Evolutionary conservation across 768 basidiomycete species (phyloP).

Genomic region (Coprinellus aureogranulatus): DNA sequence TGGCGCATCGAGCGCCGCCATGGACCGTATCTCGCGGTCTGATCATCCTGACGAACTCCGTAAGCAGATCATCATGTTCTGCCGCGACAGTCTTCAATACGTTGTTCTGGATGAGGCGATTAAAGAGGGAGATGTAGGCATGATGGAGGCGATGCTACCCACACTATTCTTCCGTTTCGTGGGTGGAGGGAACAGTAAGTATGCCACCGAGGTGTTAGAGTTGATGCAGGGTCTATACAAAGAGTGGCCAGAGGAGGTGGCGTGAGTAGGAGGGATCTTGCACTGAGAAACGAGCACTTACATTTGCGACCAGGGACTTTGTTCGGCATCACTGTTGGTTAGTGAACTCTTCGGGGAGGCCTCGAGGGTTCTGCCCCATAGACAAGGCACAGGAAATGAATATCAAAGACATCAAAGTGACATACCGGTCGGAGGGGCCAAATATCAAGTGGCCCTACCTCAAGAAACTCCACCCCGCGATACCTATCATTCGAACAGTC

Average conservation of each 20-base stretch:
- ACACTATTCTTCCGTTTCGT: slow-evolving; percentile 28
- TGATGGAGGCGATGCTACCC: slow-evolving; percentile 33
- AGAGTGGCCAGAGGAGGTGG: slow-evolving; percentile 29
- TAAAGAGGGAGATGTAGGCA: slow-evolving; percentile 33
- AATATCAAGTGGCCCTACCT: neutral
- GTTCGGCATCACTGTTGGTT: neutral
- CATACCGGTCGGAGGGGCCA: neutral
- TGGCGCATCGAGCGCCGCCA: neutral
- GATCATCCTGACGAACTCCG: slow-evolving; percentile 25
- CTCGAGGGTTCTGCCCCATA: neutral
- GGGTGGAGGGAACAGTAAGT: slow-evolving; percentile 34
- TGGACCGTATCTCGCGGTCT: slow-evolving; percentile 4
- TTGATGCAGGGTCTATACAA: slow-evolving; percentile 27
- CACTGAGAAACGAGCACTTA: no score
- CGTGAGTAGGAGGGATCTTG: slow-evolving; percentile 19
- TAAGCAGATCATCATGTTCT: slow-evolving; percentile 31
- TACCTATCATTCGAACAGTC: slow-evolving; percentile 24
- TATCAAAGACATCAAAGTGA: neutral
- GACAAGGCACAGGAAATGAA: neutral
- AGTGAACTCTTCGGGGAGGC: neutral
- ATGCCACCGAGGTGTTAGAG: slow-evolving; percentile 32
- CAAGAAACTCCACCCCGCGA: slow-evolving; percentile 27
- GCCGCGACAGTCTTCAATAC: slow-evolving; percentile 35
- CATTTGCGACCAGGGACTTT: slow-evolving; percentile 20
- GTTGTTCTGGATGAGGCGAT: slow-evolving; percentile 35